These are phyloP conservation scores for Meyerozyma athensensis DNA, from an alignment of 1,139 yeast genomes.

Conservation along the genomic window DNA sequence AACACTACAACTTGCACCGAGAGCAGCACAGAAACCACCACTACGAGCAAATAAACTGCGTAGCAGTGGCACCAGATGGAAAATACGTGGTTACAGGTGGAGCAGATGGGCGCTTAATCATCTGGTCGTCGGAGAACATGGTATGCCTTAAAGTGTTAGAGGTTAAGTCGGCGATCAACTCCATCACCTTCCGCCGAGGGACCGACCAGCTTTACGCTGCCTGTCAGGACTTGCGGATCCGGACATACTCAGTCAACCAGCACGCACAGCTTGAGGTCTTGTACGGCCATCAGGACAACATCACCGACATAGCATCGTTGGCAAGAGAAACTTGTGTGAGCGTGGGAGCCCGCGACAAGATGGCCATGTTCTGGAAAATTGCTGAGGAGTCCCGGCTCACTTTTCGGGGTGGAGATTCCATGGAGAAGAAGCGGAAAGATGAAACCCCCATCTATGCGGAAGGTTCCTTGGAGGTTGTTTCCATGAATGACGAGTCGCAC, in stretches of 20 bases:
- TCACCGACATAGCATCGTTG: slow-evolving; percentile 74
- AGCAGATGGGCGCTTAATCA: slow-evolving; percentile 67
- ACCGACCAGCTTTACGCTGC: slow-evolving; percentile 88
- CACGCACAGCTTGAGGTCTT: slow-evolving; percentile 83
- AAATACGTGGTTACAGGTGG: slow-evolving; percentile 89
- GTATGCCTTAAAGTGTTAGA: slow-evolving; percentile 73
- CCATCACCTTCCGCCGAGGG: slow-evolving; percentile 71
- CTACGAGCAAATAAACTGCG: slow-evolving; percentile 66
- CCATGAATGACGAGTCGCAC: slow-evolving; percentile 88
- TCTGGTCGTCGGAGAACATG: slow-evolving; percentile 81
- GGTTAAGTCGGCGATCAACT: slow-evolving; percentile 68
- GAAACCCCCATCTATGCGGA: slow-evolving; percentile 50
- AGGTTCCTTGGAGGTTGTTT: slow-evolving; percentile 87
- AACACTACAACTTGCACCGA: slow-evolving; percentile 30
- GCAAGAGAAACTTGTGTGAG: slow-evolving; percentile 89
- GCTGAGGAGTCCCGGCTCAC: slow-evolving; percentile 92
- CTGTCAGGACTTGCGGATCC: slow-evolving; percentile 85
- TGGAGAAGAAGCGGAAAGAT: slow-evolving; percentile 37
- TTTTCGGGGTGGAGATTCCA: slow-evolving; percentile 81
- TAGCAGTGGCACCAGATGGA: slow-evolving; percentile 87
- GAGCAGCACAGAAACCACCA: slow-evolving; percentile 57
- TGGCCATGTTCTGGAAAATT: slow-evolving; percentile 95
- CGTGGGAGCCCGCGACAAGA: slow-evolving; percentile 91
- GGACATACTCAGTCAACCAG: slow-evolving; percentile 83
- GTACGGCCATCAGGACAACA: slow-evolving; percentile 93